phyloP scores from a whole-genome alignment of 148 eudicot genomes.

The Pharnaceum exiguum region DNA sequence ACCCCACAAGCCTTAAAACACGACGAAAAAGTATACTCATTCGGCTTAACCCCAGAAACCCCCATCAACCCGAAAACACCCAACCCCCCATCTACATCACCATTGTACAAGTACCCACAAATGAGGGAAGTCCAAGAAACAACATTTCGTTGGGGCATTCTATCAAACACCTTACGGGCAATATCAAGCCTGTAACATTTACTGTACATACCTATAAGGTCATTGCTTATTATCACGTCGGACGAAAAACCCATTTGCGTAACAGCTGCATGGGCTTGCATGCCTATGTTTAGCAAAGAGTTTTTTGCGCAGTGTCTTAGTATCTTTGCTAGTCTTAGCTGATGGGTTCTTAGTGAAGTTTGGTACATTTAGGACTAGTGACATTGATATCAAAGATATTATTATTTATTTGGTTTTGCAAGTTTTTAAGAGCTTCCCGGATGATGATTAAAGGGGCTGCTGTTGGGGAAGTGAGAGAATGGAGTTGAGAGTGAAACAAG shows the following conservation, averaged over 20 bases:
- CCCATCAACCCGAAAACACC: slow-evolving; percentile 41
- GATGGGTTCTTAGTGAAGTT: too few species aligned
- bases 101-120: slow-evolving; percentile 47
- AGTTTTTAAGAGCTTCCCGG: too few species aligned
- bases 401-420: too few species aligned
- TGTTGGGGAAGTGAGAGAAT: too few species aligned
- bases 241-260: slow-evolving; percentile 28
- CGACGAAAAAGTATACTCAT: slow-evolving; percentile 67
- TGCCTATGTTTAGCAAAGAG: slow-evolving; percentile 28
- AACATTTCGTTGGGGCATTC: slow-evolving; percentile 50
- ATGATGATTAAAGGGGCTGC: too few species aligned
- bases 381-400: too few species aligned
- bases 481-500: too few species aligned
- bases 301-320: slow-evolving; percentile 33
- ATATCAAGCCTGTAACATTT: slow-evolving; percentile 34
- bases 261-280: slow-evolving; percentile 33
- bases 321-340: slow-evolving; percentile 32
- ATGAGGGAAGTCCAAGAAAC: slow-evolving; percentile 56
- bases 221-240: slow-evolving; percentile 40
- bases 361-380: too few species aligned
- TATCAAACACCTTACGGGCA: slow-evolving; percentile 45
- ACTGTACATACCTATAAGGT: slow-evolving; percentile 38
- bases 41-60: slow-evolving; percentile 47
- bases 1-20: slow-evolving; percentile 62
- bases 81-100: slow-evolving; percentile 36